Evolutionary conservation across 306 rosid genomes (phyloP), one percentile per base, ranked within the genome.

Genomic region (Alnus rubra): DNA sequence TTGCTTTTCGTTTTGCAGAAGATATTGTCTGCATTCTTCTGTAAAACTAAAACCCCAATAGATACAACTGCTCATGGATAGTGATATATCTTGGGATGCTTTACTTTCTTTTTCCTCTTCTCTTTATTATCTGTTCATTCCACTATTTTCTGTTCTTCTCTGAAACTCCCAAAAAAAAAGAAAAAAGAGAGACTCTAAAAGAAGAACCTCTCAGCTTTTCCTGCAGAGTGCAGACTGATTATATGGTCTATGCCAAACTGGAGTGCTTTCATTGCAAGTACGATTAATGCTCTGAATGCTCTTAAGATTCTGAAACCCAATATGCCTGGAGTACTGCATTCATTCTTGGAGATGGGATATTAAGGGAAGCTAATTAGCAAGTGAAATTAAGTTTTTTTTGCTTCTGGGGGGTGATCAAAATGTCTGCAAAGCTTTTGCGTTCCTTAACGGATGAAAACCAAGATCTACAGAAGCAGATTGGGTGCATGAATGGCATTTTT

Each of bases 381-480:
- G 14, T 48, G 73, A 52, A 45, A 48, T 9, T 30, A 23, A 23
- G 28, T 47, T 28, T 6, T 53, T 35, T 48, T 50, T 2, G 58
- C 3, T 63, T 75, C 71, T 76, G 53, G 75, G 72, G 48, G 73
- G 51, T 83, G 79, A 76, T 72, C 75, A 85, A 88, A 47, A 94
- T 94, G 98, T 85, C 97, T 82, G 82, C 84, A 64, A 91, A 86
- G 71, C 71, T 81, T 71, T 74, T 81, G 56, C 83, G 76, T 78
- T 74, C 90, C 7, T 69, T 87, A 76, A 86, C 86, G 42, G 93
- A 88, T 48, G 94, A 94, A 65, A 92, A 87, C 47, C 82, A 79
- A 77, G 94, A 90, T 74, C 85, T 94, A 82, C 90, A 87, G 82
- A 92, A 92, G 89, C 97, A 92, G 44, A 87, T 92, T 83, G 97